Evolutionary conservation across 2,329 filamentous ascomycete genomes (phyloP).

Genomic region (Podosphaera xanthii): DNA sequence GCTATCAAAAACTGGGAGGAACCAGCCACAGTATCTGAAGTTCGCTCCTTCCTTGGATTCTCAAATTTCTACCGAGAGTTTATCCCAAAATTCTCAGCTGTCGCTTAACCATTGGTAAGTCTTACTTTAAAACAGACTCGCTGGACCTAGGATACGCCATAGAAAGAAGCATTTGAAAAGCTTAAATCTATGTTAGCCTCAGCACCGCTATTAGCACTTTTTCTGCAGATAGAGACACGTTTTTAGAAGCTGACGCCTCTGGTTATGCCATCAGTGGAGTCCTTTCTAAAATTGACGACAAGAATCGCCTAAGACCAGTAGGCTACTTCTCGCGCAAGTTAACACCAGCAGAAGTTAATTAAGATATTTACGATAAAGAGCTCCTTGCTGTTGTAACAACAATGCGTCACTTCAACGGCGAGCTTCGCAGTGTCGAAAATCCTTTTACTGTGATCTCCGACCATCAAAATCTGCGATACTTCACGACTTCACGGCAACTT

Average conservation of each 20-base stretch:
- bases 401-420: not conserved
- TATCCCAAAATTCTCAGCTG: not conserved
- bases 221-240: not conserved
- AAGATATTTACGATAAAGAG: not conserved
- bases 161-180: not conserved
- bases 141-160: not conserved
- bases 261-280: not conserved
- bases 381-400: not conserved
- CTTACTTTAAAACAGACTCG: not conserved
- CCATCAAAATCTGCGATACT: not conserved
- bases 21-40: not conserved
- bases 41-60: not conserved
- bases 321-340: not conserved
- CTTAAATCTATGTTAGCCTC: not conserved
- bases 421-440: not conserved
- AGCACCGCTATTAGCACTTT: not conserved
- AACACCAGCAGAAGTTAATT: not conserved
- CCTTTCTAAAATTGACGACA: not conserved
- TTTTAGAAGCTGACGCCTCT: not conserved
- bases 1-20: not conserved
- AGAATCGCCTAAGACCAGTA: not conserved
- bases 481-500: not conserved
- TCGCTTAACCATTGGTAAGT: not conserved
- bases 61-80: not conserved
- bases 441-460: not conserved